Conservation (phyloP, 2,329 filamentous ascomycete genomes). For the Venturia aucupariae region DNA sequence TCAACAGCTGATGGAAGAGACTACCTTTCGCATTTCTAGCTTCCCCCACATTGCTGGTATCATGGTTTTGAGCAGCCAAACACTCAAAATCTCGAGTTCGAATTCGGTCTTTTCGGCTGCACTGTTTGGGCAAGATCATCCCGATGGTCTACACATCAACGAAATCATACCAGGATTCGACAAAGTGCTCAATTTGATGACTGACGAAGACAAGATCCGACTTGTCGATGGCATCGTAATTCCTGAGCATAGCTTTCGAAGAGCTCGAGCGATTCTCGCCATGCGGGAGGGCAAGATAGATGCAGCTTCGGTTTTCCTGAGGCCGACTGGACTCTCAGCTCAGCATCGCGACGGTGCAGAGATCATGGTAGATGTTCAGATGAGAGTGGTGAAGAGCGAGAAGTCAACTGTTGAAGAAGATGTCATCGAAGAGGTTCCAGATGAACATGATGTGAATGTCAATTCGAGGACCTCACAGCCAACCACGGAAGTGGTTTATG, state of each 20-base stretch:
- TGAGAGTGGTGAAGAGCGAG: conserved; percentile 90
- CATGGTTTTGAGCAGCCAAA: conserved; percentile 75
- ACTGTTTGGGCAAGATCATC: conserved; percentile 79
- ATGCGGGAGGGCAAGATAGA: conserved; percentile 76
- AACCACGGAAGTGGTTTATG: conserved; percentile 76
- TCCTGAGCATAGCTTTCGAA: conserved; percentile 89
- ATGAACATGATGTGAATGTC: conserved; percentile 23
- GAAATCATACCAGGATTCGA: conserved; percentile 82
- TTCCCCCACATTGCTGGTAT: conserved; percentile 97
- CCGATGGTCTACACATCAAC: conserved; percentile 70
- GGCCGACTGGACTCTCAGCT: conserved; percentile 75
- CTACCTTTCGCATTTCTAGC: conserved; percentile 76
- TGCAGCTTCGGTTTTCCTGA: conserved; percentile 64
- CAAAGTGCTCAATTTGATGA: conserved; percentile 69
- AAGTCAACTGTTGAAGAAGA: conserved; percentile 44
- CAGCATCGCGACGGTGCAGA: conserved; percentile 85
- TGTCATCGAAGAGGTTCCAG: conserved; percentile 50
- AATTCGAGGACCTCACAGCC: conserved; percentile 33
- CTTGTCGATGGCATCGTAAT: conserved; percentile 92
- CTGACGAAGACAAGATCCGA: conserved; percentile 74
- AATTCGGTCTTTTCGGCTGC: conserved; percentile 92
- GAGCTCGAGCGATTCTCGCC: conserved; percentile 74
- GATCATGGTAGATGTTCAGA: conserved; percentile 89
- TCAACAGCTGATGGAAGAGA: conserved; percentile 58
- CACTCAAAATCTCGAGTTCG: conserved; percentile 75